These are phyloP conservation scores for Cryptosporidium ryanae DNA, from an alignment of 169 alveolate species.

Conservation along the genomic window DNA sequence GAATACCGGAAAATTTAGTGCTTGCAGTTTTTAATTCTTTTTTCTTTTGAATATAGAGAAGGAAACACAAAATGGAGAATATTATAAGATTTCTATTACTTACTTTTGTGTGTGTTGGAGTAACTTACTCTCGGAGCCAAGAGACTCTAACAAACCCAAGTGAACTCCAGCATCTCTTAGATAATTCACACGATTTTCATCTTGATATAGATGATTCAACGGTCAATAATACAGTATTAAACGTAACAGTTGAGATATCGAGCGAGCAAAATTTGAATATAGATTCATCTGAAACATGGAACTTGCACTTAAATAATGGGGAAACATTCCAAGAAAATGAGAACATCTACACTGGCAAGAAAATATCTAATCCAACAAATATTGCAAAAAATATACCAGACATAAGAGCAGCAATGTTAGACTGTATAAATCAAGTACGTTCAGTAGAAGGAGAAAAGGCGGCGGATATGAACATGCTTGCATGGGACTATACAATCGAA, in stretches of 20 bases:
- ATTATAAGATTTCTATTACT: no score
- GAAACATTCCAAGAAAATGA: slow-evolving; percentile 36
- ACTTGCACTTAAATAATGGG: slow-evolving; percentile 23
- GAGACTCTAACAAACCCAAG: slow-evolving; percentile 11
- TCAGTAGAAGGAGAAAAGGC: slow-evolving; percentile 73
- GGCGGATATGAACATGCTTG: slow-evolving; percentile 71
- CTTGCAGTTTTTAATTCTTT: no score
- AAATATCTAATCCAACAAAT: slow-evolving; percentile 13
- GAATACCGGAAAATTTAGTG: no score
- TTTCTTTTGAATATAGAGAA: neutral
- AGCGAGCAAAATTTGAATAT: neutral
- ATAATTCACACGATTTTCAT: slow-evolving; percentile 1
- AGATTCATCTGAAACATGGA: slow-evolving; percentile 53
- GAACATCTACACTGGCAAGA: neutral
- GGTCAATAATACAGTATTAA: neutral
- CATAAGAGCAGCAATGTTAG: slow-evolving; percentile 44
- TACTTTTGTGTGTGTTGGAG: slow-evolving; percentile 1
- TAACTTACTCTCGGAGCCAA: slow-evolving; percentile 13
- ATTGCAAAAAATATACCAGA: slow-evolving; percentile 63
- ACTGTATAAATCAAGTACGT: slow-evolving; percentile 53
- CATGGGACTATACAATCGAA: slow-evolving; percentile 74
- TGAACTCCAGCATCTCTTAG: neutral
- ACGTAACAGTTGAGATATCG: slow-evolving; percentile 23
- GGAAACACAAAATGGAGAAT: no score
- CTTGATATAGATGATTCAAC: slow-evolving; percentile 3